phyloP scores from a whole-genome alignment of 2,329 filamentous ascomycete genomes.

The Neospermospora avenae region DNA sequence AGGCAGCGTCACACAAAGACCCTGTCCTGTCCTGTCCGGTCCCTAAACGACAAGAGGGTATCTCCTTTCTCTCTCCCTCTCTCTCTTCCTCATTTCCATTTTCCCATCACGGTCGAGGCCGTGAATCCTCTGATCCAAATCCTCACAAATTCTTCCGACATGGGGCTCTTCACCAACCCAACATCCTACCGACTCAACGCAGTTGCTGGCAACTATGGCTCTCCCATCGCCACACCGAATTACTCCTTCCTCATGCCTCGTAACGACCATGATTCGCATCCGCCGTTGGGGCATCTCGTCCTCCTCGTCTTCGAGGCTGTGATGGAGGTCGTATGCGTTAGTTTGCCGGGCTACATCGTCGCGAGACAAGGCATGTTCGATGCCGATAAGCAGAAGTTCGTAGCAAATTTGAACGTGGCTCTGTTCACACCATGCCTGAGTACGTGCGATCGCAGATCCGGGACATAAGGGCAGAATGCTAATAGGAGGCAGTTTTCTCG shows the following conservation, averaged over 20 bases:
- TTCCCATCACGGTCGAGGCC: constrained; percentile 22
- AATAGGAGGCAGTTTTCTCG: constrained; percentile 69
- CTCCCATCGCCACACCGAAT: constrained; percentile 24
- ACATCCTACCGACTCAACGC: constrained; percentile 44
- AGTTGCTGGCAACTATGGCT: constrained; percentile 35
- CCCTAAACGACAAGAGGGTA: neutral
- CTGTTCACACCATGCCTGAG: constrained; percentile 96
- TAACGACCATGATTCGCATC: constrained; percentile 37
- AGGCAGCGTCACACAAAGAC: neutral
- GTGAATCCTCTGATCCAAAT: constrained; percentile 14
- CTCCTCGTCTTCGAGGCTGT: constrained; percentile 82
- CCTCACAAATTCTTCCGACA: constrained; percentile 15
- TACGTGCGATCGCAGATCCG: constrained; percentile 44
- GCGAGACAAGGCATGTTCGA: constrained; percentile 90
- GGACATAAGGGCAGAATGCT: constrained; percentile 2
- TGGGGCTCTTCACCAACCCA: constrained; percentile 45
- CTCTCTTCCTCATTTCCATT: neutral
- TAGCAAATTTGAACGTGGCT: constrained; percentile 93
- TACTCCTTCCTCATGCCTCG: constrained; percentile 23
- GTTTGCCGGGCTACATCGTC: constrained; percentile 88
- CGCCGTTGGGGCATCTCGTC: constrained; percentile 41
- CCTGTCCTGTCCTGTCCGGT: no score
- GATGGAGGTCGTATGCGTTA: constrained; percentile 92
- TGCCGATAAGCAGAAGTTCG: constrained; percentile 91
- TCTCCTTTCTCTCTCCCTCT: neutral